Conservation (phyloP, 371 early-diverging fungal species). For the Mortierella sp. region DNA sequence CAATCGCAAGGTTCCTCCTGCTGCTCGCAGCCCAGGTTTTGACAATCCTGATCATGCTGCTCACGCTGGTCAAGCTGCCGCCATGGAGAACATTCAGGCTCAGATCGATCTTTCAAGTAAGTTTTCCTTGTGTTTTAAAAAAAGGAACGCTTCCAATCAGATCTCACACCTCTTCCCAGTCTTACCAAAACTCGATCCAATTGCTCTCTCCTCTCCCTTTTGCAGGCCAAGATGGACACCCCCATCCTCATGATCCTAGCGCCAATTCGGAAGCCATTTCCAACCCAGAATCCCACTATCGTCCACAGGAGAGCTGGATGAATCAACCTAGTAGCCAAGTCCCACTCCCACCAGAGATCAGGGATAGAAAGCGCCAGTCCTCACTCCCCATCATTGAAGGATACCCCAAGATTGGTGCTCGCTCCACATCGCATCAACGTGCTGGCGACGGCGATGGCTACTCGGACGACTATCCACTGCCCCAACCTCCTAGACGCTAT, state of each 20-base stretch:
- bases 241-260: conserved; percentile 1
- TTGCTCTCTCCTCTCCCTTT: no score
- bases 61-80: conserved; percentile 40
- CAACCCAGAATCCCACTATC: conserved; percentile 12
- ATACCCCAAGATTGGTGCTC: conserved; percentile 34
- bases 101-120: conserved; percentile 40
- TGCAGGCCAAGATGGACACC: conserved; percentile 1
- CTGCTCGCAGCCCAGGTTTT: conserved; percentile 4
- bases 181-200: no score
- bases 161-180: no score
- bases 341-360: conserved; percentile 9
- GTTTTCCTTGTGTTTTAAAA: no score
- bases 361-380: conserved; percentile 26
- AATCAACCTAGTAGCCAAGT: conserved; percentile 4
- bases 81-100: conserved; percentile 45
- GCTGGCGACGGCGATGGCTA: conserved; percentile 20
- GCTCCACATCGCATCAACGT: conserved; percentile 42
- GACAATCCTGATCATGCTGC: conserved; percentile 32
- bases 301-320: conserved; percentile 3
- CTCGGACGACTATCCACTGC: conserved; percentile 15
- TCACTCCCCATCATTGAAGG: conserved; percentile 19
- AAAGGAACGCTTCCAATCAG: no score
- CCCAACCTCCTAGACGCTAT: conserved; percentile 30
- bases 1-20: conserved; percentile 18
- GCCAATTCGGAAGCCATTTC: conserved; percentile 6